phyloP scores from a whole-genome alignment of 2,329 filamentous ascomycete species.

The Aureobasidium leucospermi region DNA sequence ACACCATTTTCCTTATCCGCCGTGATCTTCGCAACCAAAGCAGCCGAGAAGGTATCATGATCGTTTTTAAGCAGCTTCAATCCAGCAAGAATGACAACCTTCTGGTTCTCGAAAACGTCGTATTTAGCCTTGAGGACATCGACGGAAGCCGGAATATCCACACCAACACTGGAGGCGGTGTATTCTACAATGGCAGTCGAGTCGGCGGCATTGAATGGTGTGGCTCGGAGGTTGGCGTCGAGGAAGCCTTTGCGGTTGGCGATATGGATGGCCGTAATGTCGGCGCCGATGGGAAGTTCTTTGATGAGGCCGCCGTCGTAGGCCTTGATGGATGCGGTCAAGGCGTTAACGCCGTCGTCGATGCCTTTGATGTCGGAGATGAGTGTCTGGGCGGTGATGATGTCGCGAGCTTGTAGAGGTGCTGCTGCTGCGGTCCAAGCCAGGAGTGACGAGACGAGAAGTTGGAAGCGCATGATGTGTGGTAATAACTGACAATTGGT shows the following conservation, averaged over 20 bases:
- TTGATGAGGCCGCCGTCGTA: constrained; percentile 15
- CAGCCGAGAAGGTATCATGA: constrained; percentile 16
- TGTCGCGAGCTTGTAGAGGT: constrained; percentile 5
- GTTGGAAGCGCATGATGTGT: neutral
- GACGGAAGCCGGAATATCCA: constrained; percentile 18
- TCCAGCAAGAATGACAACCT: constrained; percentile 16
- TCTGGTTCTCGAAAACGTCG: constrained; percentile 16
- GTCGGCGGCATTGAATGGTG: constrained; percentile 16
- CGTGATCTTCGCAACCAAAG: constrained; percentile 12
- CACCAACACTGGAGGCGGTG: constrained; percentile 18
- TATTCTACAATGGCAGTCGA: constrained; percentile 19
- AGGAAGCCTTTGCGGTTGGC: constrained; percentile 21
- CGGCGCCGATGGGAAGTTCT: constrained; percentile 15
- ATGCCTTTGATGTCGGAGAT: constrained; percentile 20
- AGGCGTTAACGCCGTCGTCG: constrained; percentile 17
- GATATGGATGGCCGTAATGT: constrained; percentile 19
- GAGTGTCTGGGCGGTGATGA: constrained; percentile 18
- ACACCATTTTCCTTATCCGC: constrained; percentile 7
- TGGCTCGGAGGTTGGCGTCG: constrained; percentile 19
- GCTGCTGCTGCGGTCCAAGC: neutral
- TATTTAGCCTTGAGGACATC: constrained; percentile 19
- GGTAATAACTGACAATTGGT: neutral
- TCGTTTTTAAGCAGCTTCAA: constrained; percentile 18
- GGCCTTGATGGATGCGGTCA: constrained; percentile 15
- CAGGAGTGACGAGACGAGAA: neutral